Conservation (phyloP, 805 yeast species). For the Teunomyces barrocoloradensis region DNA sequence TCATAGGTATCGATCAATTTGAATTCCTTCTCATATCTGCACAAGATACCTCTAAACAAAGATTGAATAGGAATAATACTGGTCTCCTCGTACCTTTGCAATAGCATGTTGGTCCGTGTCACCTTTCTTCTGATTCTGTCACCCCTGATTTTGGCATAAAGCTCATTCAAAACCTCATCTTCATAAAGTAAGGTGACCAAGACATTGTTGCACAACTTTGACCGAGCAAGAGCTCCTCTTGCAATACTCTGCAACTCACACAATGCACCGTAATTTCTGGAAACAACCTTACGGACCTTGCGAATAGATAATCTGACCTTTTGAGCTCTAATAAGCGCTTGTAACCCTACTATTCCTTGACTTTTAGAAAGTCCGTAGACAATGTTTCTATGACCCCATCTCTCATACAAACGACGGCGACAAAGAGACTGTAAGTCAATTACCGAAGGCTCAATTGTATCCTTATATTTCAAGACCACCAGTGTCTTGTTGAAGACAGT, state of each 20-base stretch:
- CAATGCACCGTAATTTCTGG: slow-evolving; percentile 7
- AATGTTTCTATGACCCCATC: slow-evolving; percentile 4
- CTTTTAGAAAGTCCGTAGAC: slow-evolving; percentile 11
- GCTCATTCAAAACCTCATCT: slow-evolving; percentile 33
- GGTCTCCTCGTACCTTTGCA: slow-evolving; percentile 13
- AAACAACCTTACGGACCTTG: slow-evolving; percentile 8
- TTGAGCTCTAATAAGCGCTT: slow-evolving; percentile 39
- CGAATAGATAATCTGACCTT: slow-evolving; percentile 25
- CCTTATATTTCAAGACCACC: slow-evolving; percentile 21
- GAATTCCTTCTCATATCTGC: slow-evolving; percentile 55
- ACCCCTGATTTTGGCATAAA: slow-evolving; percentile 48
- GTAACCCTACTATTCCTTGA: slow-evolving; percentile 27
- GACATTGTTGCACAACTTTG: slow-evolving; percentile 40
- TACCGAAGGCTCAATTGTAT: slow-evolving; percentile 19
- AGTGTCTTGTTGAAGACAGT: slow-evolving; percentile 17
- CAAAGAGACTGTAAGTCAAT: slow-evolving; percentile 29
- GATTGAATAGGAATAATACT: slow-evolving; percentile 52
- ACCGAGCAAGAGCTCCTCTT: slow-evolving; percentile 46
- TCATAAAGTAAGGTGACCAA: slow-evolving; percentile 41
- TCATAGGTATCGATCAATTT: slow-evolving; percentile 52
- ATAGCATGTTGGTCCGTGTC: slow-evolving; percentile 11
- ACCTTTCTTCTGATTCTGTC: slow-evolving; percentile 31
- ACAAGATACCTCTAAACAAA: slow-evolving; percentile 58
- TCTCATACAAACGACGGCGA: slow-evolving; percentile 23
- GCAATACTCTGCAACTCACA: slow-evolving; percentile 41